A percentile compares a stretch with the other conserved stretches of the same genome.
These are phyloP conservation scores for Draba incana DNA, from an alignment of 345 rosid genomes.

Conservation along the genomic window DNA sequence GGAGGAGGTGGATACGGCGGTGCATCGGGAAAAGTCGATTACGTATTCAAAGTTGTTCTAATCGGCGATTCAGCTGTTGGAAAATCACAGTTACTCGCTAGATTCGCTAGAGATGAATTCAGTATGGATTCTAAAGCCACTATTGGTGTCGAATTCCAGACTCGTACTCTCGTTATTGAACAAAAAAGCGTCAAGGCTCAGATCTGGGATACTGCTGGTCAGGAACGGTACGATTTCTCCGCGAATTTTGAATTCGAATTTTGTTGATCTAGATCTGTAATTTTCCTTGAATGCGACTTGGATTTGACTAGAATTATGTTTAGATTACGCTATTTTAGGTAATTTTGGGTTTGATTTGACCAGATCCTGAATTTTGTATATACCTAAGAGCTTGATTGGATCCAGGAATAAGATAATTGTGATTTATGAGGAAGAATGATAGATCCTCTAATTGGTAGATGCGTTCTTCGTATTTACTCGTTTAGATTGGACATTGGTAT, in stretches of 20 bases:
- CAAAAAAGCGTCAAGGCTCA: constrained; percentile 90
- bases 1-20: constrained; percentile 64
- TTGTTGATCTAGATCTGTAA: constrained; percentile 21
- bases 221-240: constrained; percentile 58
- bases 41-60: constrained; percentile 81
- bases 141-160: constrained; percentile 94
- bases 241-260: neutral
- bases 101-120: constrained; percentile 87
- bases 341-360: constrained; percentile 6
- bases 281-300: constrained; percentile 18
- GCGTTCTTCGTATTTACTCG: neutral
- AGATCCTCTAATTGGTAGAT: neutral
- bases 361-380: neutral
- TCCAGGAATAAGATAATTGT: neutral
- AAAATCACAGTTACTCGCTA: constrained; percentile 80
- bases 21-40: constrained; percentile 66
- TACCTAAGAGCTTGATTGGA: constrained; percentile 1
- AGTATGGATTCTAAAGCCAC: constrained; percentile 91
- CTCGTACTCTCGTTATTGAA: constrained; percentile 67
- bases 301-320: constrained; percentile 28
- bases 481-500: neutral
- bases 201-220: constrained; percentile 99
- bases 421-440: neutral
- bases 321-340: neutral
- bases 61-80: constrained; percentile 98